A percentile compares a stretch with the other conserved stretches of the same genome.
These are phyloP conservation scores for Zanthoxylum bungeanum DNA, from an alignment of 345 rosid species.

Conservation along the genomic window DNA sequence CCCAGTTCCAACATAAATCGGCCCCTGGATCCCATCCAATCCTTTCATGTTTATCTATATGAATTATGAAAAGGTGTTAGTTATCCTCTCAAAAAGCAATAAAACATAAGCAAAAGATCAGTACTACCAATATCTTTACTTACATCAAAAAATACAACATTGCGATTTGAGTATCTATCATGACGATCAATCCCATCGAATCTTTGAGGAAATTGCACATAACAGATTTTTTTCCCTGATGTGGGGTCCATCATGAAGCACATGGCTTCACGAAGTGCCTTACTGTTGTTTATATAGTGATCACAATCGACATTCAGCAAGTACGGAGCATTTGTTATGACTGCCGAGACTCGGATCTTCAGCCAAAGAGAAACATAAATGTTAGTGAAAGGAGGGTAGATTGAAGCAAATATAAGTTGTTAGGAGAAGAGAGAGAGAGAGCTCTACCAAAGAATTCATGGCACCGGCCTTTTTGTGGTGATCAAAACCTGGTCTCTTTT, in stretches of 20 bases:
- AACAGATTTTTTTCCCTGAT: conserved; percentile 71
- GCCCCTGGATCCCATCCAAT: conserved; percentile 89
- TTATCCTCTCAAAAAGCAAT: background rate
- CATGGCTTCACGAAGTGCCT: conserved; percentile 82
- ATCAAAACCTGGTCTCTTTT: conserved; percentile 91
- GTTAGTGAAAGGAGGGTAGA: conserved; percentile 9
- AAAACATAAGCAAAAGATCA: background rate
- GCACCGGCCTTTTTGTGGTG: conserved; percentile 97
- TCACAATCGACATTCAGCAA: conserved; percentile 80
- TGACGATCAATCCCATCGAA: conserved; percentile 76
- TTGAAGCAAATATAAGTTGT: background rate
- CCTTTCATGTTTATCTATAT: conserved; percentile 95
- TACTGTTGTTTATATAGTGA: conserved; percentile 83
- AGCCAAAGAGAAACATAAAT: conserved; percentile 6
- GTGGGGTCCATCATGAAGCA: conserved; percentile 90
- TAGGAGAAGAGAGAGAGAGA: background rate
- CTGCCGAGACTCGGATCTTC: conserved; percentile 69
- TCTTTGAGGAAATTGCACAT: conserved; percentile 86
- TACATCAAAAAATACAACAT: conserved; percentile 81
- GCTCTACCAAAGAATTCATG: conserved; percentile 77
- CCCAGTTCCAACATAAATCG: conserved; percentile 92
- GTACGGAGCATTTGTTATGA: conserved; percentile 77
- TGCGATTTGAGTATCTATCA: conserved; percentile 79
- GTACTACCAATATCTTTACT: conserved; percentile 18
- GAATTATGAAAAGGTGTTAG: background rate